Evolutionary conservation across 768 basidiomycete species (phyloP).

Genomic region (Fistulinella prunicolor): DNA sequence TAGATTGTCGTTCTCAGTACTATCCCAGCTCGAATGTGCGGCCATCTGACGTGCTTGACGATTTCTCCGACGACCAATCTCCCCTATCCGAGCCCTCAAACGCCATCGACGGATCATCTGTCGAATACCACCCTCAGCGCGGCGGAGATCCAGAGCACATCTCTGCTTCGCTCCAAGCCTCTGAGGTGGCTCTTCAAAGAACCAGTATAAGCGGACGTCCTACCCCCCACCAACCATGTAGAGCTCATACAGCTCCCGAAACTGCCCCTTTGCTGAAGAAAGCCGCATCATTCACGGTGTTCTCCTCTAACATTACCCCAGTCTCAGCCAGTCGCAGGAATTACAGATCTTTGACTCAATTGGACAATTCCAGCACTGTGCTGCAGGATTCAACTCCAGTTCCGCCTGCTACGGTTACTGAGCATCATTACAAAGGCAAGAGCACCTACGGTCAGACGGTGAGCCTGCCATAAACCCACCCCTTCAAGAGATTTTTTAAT

Average conservation of each 20-base stretch:
- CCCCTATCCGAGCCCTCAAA: conserved; percentile 7
- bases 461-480: conserved; percentile 17
- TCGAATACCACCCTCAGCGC: conserved; percentile 7
- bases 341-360: not conserved
- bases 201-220: conserved; percentile 9
- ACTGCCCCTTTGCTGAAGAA: conserved; percentile 42
- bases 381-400: conserved; percentile 4
- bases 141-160: not conserved
- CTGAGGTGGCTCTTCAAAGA: conserved; percentile 22
- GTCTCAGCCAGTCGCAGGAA: not conserved
- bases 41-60: conserved; percentile 42
- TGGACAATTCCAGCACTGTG: not conserved
- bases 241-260: conserved; percentile 12
- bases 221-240: not conserved
- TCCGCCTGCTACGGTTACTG: conserved; percentile 1
- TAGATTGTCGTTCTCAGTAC: conserved; percentile 69
- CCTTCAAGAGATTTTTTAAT: not conserved
- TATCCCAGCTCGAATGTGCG: conserved; percentile 59
- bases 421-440: conserved; percentile 44
- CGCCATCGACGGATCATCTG: not conserved
- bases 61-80: conserved; percentile 35
- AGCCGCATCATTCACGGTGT: conserved; percentile 35
- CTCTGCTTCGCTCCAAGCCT: conserved; percentile 6
- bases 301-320: conserved; percentile 3
- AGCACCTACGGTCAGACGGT: conserved; percentile 78